A percentile compares a stretch with the other conserved stretches of the same genome.
These are phyloP conservation scores for Xanthoconium purpureum DNA, from an alignment of 768 basidiomycete genomes.

Conservation along the genomic window DNA sequence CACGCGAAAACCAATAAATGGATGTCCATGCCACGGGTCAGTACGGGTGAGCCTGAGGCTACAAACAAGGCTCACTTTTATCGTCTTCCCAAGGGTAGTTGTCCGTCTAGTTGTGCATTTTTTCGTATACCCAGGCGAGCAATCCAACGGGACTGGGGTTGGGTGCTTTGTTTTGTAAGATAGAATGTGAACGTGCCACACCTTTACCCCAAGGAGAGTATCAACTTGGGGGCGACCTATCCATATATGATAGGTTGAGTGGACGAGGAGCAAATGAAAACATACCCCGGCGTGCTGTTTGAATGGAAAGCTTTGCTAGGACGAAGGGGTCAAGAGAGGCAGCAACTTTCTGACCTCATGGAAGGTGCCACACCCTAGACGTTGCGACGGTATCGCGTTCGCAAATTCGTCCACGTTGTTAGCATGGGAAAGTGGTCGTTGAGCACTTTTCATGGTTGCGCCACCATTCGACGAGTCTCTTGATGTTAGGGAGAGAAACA, in stretches of 20 bases:
- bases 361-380: slow-evolving; percentile 50
- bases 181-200: slow-evolving; percentile 25
- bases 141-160: slow-evolving; percentile 54
- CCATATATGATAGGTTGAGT: background rate
- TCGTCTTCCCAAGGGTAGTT: slow-evolving; percentile 54
- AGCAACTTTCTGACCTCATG: slow-evolving; percentile 54
- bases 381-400: slow-evolving; percentile 32
- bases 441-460: slow-evolving; percentile 47
- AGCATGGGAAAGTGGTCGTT: slow-evolving; percentile 56
- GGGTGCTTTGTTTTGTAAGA: slow-evolving; percentile 32
- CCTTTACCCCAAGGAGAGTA: slow-evolving; percentile 46
- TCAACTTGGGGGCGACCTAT: slow-evolving; percentile 46
- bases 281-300: slow-evolving; percentile 56
- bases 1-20: slow-evolving; percentile 56
- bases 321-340: slow-evolving; percentile 44
- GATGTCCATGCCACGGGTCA: slow-evolving; percentile 46
- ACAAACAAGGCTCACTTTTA: slow-evolving; percentile 37
- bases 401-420: slow-evolving; percentile 29
- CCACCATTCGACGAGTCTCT: slow-evolving; percentile 50
- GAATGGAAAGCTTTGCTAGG: slow-evolving; percentile 45
- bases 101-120: slow-evolving; percentile 47
- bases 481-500: slow-evolving; percentile 45
- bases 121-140: slow-evolving; percentile 52
- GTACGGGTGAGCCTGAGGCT: background rate
- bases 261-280: background rate